Base-by-base conservation (phyloP, 176 grass and related monocot species). In the Themeda triandra region DNA sequence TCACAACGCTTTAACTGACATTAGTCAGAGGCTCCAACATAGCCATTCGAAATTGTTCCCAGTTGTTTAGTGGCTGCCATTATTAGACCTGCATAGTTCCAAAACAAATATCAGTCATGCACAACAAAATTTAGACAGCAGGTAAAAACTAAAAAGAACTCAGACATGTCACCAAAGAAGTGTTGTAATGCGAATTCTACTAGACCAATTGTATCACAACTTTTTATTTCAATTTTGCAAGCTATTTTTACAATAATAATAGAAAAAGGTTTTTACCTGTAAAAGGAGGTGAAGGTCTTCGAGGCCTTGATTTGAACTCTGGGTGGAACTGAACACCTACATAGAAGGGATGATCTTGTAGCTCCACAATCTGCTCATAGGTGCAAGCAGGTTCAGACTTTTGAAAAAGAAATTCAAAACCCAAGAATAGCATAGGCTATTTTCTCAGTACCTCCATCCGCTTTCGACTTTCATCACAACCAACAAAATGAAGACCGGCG, bases 291-390 rank as follows among this genome's bases (percentile, higher is more conserved):
- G 96, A 95, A 79, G 96, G 91, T 75, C 79, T 94, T 85, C 89
- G 80, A 79, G 93, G 91, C 78, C 91, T 99, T 14, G 93, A 96
- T 75, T 99, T 99, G 81, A 99, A 99, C 66, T 99, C 93, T 5
- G 96, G 96, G 84, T 99, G 93, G 79, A 92, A 99, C 83, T 99
- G 96, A 71, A 96, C 93, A 39, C 96, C 96, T 32, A 99, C 60
- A 60, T 99, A 99, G 19, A 89, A 99, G 14, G 91, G 91, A 67
- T 99, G 96, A 76, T 72, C 78, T 41, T 44, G 91, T 71, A 96
- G 87, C 84, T 99, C 96, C 80, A 96, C 83, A 75, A 99, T 89
- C 96, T 99, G 83, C n/a, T 72, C 37, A 59, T 45, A 41, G 28
- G 66, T 76, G 13, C n/a, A 85, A 74, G 11, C 48, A 62, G 25